These are phyloP conservation scores for Solanum boliviense DNA, from an alignment of 257 asterid genomes.

Conservation along the genomic window DNA sequence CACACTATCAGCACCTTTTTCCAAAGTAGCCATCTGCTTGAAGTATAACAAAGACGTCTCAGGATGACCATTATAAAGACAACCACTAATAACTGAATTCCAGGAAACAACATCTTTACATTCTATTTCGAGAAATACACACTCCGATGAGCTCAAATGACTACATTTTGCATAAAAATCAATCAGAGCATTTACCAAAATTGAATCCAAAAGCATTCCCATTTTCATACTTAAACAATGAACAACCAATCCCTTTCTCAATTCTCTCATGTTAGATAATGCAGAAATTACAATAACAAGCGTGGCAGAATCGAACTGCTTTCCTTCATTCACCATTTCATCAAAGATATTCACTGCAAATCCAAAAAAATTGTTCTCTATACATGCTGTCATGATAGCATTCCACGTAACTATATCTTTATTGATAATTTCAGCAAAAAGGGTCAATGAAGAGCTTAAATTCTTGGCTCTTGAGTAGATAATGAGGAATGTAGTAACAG, in stretches of 20 bases:
- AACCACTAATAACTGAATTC: constrained; percentile 50
- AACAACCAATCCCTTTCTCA: constrained; percentile 22
- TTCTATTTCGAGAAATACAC: constrained; percentile 23
- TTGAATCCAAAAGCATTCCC: constrained; percentile 33
- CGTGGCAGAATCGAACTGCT: constrained; percentile 31
- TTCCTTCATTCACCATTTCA: constrained; percentile 31
- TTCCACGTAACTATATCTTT: constrained; percentile 56
- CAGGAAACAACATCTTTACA: constrained; percentile 41
- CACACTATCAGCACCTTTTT: constrained; percentile 26
- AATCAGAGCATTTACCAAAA: constrained; percentile 38
- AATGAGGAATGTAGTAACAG: constrained; percentile 40
- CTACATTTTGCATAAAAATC: constrained; percentile 56
- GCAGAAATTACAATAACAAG: constrained; percentile 33
- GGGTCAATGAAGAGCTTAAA: constrained; percentile 22
- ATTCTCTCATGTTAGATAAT: constrained; percentile 21
- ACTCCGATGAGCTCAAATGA: constrained; percentile 36
- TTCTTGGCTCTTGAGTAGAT: constrained; percentile 39
- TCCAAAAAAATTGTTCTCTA: constrained; percentile 18
- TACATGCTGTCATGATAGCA: constrained; percentile 55
- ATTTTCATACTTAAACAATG: constrained; percentile 47
- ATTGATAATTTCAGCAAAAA: constrained; percentile 30
- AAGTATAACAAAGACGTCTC: constrained; percentile 39
- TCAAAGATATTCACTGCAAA: constrained; percentile 23
- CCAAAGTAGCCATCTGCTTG: constrained; percentile 24
- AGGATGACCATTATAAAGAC: constrained; percentile 25